Evolutionary conservation across 768 basidiomycete genomes (phyloP), one percentile per base, ranked within the genome.

Genomic region (Nidularia pulvinata): DNA sequence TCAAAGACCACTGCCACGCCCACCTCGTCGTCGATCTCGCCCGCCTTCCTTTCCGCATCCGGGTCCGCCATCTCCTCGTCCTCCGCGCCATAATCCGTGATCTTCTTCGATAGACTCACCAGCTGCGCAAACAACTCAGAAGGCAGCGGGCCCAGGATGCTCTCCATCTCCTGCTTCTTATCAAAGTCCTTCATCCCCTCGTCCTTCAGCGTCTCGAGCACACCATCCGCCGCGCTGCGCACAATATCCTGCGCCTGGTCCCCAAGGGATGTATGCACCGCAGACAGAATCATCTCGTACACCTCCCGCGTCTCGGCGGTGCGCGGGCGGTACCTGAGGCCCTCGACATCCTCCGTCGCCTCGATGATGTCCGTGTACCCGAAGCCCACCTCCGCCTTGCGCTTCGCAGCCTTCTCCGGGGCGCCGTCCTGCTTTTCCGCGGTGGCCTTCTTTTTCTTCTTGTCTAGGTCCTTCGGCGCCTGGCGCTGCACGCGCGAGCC

Each of bases 1-100:
- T 98, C 95, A 55, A 98, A 98, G 5, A 98, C 89, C 6, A 99
- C 95, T 0, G 96, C 96, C 1, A 99, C 96, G n/a, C 96, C 95
- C 44, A 91, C 86, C 61, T 96, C 95, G 55, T 95, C 95, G 58
- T 98, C 96, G 61, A 98, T 94, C 69, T 90, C 93, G 2, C 85
- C 91, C 53, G 91, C 92, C 68, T 89, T 87, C 46, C 81, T 76
- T 65, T 92, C 93, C 70, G 80, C 77, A 59, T 93, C 92, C 0
- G 89, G 89, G 63, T 95, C 93, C 0, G 71, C 85, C 71, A 84
- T 81, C 14, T 77, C 68, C 67, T 91, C 93, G 57, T 95, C 93
- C 65, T 95, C 92, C 0, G 86, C 91, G 34, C 88, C 88, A 56
- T 93, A 99, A 70, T 99, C 97, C 0, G 96, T 97, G 37, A 98